A percentile compares a stretch with the other conserved stretches of the same genome.
phyloP scores from a whole-genome alignment of 805 yeast species.

The Metschnikowia amazonensis region DNA sequence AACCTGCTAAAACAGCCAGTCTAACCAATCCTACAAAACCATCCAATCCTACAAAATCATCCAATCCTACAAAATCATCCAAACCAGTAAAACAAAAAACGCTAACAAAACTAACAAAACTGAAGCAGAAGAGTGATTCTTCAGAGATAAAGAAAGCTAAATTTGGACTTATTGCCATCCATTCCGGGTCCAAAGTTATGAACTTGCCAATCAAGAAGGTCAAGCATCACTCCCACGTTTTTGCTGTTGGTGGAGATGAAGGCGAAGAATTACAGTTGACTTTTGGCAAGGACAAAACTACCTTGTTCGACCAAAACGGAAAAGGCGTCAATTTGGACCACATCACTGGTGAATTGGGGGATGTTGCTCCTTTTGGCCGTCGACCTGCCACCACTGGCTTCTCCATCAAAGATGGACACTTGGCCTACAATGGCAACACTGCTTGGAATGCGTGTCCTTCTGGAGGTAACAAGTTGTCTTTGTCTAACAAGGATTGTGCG shows the following conservation, averaged over 20 bases:
- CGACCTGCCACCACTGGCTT: conserved; percentile 37
- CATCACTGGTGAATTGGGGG: conserved; percentile 31
- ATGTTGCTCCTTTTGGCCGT: conserved; percentile 31
- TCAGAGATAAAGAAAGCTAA: not conserved
- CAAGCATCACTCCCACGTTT: conserved; percentile 29
- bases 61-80: not conserved
- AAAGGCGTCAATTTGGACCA: conserved; percentile 27
- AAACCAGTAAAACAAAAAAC: too few relatives aligned
- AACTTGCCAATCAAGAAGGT: conserved; percentile 27
- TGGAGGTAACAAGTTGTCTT: conserved; percentile 20
- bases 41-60: not conserved
- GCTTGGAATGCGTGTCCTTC: conserved; percentile 40
- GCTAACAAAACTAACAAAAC: too few relatives aligned
- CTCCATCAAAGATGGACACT: conserved; percentile 34
- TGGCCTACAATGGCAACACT: conserved; percentile 30
- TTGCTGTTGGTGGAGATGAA: conserved; percentile 31
- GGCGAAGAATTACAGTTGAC: conserved; percentile 21
- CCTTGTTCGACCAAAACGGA: conserved; percentile 29
- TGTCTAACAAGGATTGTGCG: conserved; percentile 25
- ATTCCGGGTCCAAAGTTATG: conserved; percentile 27
- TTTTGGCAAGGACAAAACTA: conserved; percentile 2
- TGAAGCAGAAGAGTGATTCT: too few relatives aligned
- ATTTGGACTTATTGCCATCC: conserved; percentile 22
- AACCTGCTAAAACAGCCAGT: not conserved
- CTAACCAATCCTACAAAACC: too few relatives aligned